These are phyloP conservation scores for Physcomitrellopsis africana DNA, from an alignment of 225 moss, liverwort and hornwort genomes.

Conservation along the genomic window DNA sequence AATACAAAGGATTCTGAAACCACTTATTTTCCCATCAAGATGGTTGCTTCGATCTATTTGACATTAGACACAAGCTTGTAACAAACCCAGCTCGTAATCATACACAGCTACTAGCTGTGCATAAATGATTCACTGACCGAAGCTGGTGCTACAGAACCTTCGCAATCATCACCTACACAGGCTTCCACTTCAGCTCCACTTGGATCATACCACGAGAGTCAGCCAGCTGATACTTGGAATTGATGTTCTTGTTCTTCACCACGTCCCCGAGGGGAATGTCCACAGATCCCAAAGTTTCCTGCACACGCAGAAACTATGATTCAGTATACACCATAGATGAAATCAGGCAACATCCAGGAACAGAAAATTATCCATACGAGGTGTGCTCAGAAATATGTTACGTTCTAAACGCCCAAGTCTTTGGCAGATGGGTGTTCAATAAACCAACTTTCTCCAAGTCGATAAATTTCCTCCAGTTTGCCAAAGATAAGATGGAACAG, in stretches of 20 bases:
- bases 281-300: slow-evolving; percentile 88
- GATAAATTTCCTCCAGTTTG: too few species aligned
- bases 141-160: background rate
- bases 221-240: slow-evolving; percentile 74
- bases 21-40: slow-evolving; percentile 25
- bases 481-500: background rate
- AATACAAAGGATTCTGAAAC: slow-evolving; percentile 26
- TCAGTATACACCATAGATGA: background rate
- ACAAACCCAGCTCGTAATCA: slow-evolving; percentile 11
- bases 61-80: slow-evolving; percentile 3
- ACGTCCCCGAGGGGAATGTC: slow-evolving; percentile 83
- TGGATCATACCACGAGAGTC: slow-evolving; percentile 88
- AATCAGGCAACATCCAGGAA: background rate
- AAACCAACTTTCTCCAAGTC: too few species aligned
- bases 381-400: background rate
- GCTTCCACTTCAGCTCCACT: slow-evolving; percentile 89
- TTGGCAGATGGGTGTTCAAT: too few species aligned
- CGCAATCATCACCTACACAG: slow-evolving; percentile 25
- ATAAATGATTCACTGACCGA: too few species aligned
- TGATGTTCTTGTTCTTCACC: slow-evolving; percentile 90
- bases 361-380: background rate
- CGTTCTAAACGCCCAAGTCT: background rate
- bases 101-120: slow-evolving; percentile 1
- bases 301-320: slow-evolving; percentile 18
- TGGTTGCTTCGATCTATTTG: background rate